A percentile compares a stretch with the other conserved stretches of the same genome.
Evolutionary conservation across 1,284 basidiomycete genomes (phyloP).

Genomic region (Ceratobasidium sp.): DNA sequence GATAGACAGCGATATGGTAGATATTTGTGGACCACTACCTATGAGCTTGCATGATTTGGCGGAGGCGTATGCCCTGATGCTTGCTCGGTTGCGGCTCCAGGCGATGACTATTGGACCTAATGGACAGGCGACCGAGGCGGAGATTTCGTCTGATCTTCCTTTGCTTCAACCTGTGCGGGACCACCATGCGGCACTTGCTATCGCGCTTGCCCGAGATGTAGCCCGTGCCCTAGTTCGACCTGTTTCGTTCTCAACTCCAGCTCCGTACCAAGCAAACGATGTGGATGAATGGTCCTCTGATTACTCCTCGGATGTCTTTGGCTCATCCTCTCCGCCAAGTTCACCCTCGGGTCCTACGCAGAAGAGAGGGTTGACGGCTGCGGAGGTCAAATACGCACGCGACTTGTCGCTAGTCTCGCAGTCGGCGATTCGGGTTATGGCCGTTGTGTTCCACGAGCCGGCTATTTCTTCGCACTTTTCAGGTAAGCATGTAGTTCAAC

Average conservation of each 20-base stretch:
- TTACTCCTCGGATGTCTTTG: slow-evolving; percentile 32
- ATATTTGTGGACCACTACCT: slow-evolving; percentile 55
- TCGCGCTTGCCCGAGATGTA: slow-evolving; percentile 42
- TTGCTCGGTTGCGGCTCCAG: slow-evolving; percentile 68
- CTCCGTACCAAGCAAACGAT: slow-evolving; percentile 14
- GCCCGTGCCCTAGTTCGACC: slow-evolving; percentile 31
- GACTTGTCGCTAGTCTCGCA: slow-evolving; percentile 79
- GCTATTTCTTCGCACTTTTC: slow-evolving; percentile 71
- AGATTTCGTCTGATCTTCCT: slow-evolving; percentile 31
- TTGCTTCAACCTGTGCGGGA: slow-evolving; percentile 67
- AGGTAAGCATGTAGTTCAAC: slow-evolving; percentile 60
- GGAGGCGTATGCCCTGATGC: slow-evolving; percentile 77
- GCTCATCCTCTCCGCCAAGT: slow-evolving; percentile 49
- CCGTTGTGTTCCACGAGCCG: slow-evolving; percentile 70
- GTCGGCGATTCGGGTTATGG: slow-evolving; percentile 73
- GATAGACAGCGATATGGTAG: slow-evolving; percentile 28
- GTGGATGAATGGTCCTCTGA: slow-evolving; percentile 32
- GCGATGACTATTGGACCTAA: slow-evolving; percentile 34
- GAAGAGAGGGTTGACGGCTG: slow-evolving; percentile 77
- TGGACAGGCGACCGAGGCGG: slow-evolving; percentile 7
- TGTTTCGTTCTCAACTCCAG: slow-evolving; percentile 22
- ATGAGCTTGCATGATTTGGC: slow-evolving; percentile 65
- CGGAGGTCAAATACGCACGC: slow-evolving; percentile 79
- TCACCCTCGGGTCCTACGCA: slow-evolving; percentile 68
- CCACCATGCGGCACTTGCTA: slow-evolving; percentile 54